Conservation (phyloP, 495 filamentous ascomycete species). For the Aspergillus incahuasiensis region DNA sequence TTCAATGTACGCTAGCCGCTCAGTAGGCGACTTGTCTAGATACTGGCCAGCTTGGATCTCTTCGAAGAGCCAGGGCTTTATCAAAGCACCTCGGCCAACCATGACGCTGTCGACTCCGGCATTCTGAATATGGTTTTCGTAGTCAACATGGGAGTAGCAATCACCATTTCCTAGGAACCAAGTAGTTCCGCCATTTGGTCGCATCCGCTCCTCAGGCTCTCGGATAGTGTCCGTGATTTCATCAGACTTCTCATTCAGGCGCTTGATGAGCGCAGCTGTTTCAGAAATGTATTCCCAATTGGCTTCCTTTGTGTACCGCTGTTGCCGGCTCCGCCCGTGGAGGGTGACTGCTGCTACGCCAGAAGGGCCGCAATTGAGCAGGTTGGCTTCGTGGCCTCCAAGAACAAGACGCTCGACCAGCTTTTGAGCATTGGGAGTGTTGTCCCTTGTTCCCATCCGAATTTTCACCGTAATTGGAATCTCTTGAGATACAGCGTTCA, state of each 20-base stretch:
- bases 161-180: constrained; percentile 97
- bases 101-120: constrained; percentile 82
- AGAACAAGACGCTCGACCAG: constrained; percentile 77
- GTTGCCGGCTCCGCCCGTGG: constrained; percentile 88
- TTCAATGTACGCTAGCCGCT: constrained; percentile 80
- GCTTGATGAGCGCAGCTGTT: constrained; percentile 76
- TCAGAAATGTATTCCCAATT: constrained; percentile 94
- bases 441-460: constrained; percentile 82
- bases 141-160: constrained; percentile 88
- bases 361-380: constrained; percentile 57
- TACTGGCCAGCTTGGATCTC: constrained; percentile 91
- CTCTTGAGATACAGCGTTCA: constrained; percentile 85
- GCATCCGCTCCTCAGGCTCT: constrained; percentile 64
- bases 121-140: constrained; percentile 69
- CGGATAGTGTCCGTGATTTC: constrained; percentile 65
- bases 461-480: constrained; percentile 93
- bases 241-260: constrained; percentile 61
- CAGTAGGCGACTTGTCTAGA: constrained; percentile 84
- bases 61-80: constrained; percentile 98
- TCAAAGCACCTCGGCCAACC: constrained; percentile 84
- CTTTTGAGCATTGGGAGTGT: constrained; percentile 71
- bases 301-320: constrained; percentile 82
- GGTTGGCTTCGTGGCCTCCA: constrained; percentile 61
- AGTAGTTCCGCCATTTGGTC: constrained; percentile 58
- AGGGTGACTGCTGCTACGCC: constrained; percentile 91